Percentiles rank a stretch among this genome's conserved stretches.
phyloP scores from a whole-genome alignment of 1,284 basidiomycete genomes.

The Cutaneotrichosporon sp. region DNA sequence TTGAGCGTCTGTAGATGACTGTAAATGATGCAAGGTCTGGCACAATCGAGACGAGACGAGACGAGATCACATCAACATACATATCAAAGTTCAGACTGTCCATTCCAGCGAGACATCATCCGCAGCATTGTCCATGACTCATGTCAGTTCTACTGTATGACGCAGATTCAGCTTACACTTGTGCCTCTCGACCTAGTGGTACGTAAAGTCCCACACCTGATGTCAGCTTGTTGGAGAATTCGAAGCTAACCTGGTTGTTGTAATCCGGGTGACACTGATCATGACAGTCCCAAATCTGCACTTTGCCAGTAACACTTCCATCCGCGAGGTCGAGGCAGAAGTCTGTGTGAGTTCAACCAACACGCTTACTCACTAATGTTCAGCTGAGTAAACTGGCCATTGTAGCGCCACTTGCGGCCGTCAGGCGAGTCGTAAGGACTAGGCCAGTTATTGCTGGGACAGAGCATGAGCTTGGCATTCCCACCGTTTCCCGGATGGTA shows the following conservation, averaged over 20 bases:
- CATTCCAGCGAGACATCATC: not conserved
- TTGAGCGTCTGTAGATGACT: constrained; percentile 16
- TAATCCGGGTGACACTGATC: not conserved
- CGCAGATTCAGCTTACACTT: no score
- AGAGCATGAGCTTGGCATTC: constrained; percentile 2
- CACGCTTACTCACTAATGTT: not conserved
- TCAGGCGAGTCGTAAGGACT: constrained; percentile 8
- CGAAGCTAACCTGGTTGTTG: not conserved
- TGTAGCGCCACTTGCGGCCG: not conserved
- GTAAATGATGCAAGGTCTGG: not conserved
- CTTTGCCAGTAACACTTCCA: not conserved
- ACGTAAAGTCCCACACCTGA: constrained; percentile 7
- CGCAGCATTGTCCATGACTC: not conserved
- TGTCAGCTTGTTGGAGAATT: not conserved
- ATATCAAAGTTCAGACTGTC: not conserved
- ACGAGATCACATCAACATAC: not conserved
- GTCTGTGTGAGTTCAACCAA: not conserved
- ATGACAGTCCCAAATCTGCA: constrained; percentile 14
- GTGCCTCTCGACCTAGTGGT: not conserved
- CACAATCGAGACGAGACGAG: not conserved
- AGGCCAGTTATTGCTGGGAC: constrained; percentile 5
- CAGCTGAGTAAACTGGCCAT: not conserved
- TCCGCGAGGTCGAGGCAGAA: constrained; percentile 14
- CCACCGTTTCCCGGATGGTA: not conserved
- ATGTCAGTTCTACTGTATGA: not conserved